phyloP scores from a whole-genome alignment of 2,329 filamentous ascomycete species.

The Scedosporium apiospermum region DNA sequence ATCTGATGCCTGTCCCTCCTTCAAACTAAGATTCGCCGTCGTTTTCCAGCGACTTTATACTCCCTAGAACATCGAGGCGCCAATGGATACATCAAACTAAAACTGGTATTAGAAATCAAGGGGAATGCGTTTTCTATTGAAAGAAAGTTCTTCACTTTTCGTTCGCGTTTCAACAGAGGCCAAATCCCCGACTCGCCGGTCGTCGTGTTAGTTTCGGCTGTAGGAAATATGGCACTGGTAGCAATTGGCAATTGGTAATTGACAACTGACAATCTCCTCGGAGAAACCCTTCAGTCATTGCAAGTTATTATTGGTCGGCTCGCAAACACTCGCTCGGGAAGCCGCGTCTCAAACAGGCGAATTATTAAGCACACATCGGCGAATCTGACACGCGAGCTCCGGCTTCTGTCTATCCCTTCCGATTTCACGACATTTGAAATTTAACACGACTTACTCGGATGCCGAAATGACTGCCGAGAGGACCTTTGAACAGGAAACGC shows the following conservation, averaged over 20 bases:
- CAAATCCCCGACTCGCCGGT: neutral
- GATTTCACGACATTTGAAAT: no score
- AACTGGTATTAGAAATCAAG: neutral
- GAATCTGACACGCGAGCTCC: neutral
- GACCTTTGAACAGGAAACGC: no score
- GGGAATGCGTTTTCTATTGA: neutral
- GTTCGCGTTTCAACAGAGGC: neutral
- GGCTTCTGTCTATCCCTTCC: neutral
- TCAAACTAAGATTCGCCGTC: no score
- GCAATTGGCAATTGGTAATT: neutral
- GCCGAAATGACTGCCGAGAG: neutral
- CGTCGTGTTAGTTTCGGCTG: neutral
- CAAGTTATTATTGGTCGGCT: no score
- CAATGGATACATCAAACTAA: neutral
- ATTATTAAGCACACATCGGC: neutral
- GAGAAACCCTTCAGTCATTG: no score
- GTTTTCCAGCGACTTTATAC: neutral
- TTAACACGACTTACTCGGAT: neutral
- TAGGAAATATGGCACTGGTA: neutral
- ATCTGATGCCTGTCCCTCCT: no score
- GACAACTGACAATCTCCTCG: no score
- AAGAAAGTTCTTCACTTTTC: neutral
- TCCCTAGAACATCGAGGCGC: neutral
- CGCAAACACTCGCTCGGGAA: no score
- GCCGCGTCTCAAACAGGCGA: neutral